Conservation (phyloP, 352 stramenopile genomes). For the Phytophthora boehmeriae region DNA sequence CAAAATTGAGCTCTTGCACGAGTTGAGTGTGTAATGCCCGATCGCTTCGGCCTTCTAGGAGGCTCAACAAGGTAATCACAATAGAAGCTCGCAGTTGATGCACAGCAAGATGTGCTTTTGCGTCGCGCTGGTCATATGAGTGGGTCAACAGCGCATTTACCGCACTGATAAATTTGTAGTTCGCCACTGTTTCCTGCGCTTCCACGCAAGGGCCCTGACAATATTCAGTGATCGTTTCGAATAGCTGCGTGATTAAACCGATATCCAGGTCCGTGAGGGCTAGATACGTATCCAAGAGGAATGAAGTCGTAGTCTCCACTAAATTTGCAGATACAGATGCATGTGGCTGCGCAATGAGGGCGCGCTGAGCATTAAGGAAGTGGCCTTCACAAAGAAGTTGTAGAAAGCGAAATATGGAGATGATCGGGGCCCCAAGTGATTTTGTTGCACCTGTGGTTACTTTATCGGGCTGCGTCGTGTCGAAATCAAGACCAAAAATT, state of each 20-base stretch:
- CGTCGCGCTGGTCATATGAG: conserved; percentile 45
- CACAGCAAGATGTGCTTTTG: conserved; percentile 12
- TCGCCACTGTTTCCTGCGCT: conserved; percentile 73
- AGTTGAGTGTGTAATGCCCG: conserved; percentile 63
- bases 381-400: conserved; percentile 78
- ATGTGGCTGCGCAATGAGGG: conserved; percentile 52
- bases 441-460: conserved; percentile 23
- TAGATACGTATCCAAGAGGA: conserved; percentile 69
- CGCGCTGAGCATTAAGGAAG: conserved; percentile 65
- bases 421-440: conserved; percentile 31
- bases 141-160: conserved; percentile 75
- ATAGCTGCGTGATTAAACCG: conserved; percentile 66
- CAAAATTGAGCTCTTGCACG: conserved; percentile 76
- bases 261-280: conserved; percentile 55
- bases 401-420: conserved; percentile 71
- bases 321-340: conserved; percentile 46
- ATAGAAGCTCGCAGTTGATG: conserved; percentile 57
- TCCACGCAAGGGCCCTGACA: conserved; percentile 79
- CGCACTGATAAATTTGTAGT: conserved; percentile 79
- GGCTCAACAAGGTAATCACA: conserved; percentile 63
- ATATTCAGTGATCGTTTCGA: conserved; percentile 80
- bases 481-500: conserved; percentile 20
- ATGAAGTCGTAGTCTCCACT: conserved; percentile 68
- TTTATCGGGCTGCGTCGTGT: conserved; percentile 6
- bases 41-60: conserved; percentile 70